These are phyloP conservation scores for Phoenix dactylifera DNA, from an alignment of 176 grass and related monocot genomes.

Conservation along the genomic window DNA sequence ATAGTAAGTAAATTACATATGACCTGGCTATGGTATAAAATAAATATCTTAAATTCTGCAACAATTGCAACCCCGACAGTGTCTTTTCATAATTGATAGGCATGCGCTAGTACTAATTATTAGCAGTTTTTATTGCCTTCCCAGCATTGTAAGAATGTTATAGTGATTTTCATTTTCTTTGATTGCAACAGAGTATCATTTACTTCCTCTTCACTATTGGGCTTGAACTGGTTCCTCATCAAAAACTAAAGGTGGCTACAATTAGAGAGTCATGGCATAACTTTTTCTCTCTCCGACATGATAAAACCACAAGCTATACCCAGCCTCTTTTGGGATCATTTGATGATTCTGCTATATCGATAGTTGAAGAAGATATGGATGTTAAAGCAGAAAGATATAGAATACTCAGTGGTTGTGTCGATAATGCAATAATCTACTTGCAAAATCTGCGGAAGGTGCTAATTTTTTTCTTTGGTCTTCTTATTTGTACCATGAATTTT, in stretches of 20 bases:
- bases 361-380: constrained; percentile 36
- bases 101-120: no score
- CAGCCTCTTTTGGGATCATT: constrained; percentile 26
- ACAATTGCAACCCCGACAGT: no score
- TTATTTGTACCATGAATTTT: no score
- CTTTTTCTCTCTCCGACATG: constrained; percentile 10
- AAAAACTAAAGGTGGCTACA: constrained; percentile 27
- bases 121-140: neutral
- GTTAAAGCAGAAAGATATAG: constrained; percentile 33
- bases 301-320: constrained; percentile 9
- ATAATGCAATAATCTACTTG: constrained; percentile 35
- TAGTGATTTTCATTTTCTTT: neutral
- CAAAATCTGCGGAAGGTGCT: constrained; percentile 36
- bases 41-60: no score
- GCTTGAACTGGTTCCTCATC: constrained; percentile 23
- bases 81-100: no score
- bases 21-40: no score
- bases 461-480: neutral
- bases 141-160: neutral
- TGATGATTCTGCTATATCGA: constrained; percentile 9
- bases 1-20: no score
- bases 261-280: constrained; percentile 23
- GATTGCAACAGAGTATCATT: constrained; percentile 22
- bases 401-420: constrained; percentile 28
- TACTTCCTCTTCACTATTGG: constrained; percentile 34